Evolutionary conservation across 2,329 filamentous ascomycete genomes (phyloP).

Genomic region (Fusarium miscanthi): DNA sequence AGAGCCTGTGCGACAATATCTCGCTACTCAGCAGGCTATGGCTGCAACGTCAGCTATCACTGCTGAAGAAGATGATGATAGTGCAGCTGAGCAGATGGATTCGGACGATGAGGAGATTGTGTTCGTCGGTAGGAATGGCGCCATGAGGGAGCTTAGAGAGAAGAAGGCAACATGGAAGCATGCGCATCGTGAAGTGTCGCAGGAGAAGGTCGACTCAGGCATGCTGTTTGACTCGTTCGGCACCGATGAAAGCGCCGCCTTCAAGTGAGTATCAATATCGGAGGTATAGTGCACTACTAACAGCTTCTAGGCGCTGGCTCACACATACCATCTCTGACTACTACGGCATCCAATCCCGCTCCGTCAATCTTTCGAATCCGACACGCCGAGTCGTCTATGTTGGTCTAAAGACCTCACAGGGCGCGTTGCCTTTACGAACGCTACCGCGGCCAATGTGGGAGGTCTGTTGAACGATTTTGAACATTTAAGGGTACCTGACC

Average conservation of each 20-base stretch:
- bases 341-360: constrained; percentile 88
- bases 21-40: constrained; percentile 61
- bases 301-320: constrained; percentile 79
- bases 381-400: constrained; percentile 85
- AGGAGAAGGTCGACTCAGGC: constrained; percentile 69
- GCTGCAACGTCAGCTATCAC: constrained; percentile 19
- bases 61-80: constrained; percentile 40
- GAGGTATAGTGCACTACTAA: constrained; percentile 4
- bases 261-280: constrained; percentile 71
- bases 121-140: constrained; percentile 80
- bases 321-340: constrained; percentile 93
- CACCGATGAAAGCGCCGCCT: constrained; percentile 80
- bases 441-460: constrained; percentile 74
- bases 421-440: constrained; percentile 46
- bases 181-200: constrained; percentile 63
- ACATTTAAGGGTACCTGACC: neutral
- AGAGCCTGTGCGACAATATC: constrained; percentile 81
- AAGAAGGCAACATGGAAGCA: constrained; percentile 59
- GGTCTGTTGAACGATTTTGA: constrained; percentile 56
- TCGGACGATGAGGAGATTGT: constrained; percentile 85
- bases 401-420: constrained; percentile 67
- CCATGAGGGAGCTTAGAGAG: constrained; percentile 57
- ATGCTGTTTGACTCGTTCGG: constrained; percentile 85
- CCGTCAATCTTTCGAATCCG: constrained; percentile 77
- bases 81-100: constrained; percentile 57